phyloP scores from a whole-genome alignment of 495 filamentous ascomycete genomes.

The Hypoxylon lienhwacheense region DNA sequence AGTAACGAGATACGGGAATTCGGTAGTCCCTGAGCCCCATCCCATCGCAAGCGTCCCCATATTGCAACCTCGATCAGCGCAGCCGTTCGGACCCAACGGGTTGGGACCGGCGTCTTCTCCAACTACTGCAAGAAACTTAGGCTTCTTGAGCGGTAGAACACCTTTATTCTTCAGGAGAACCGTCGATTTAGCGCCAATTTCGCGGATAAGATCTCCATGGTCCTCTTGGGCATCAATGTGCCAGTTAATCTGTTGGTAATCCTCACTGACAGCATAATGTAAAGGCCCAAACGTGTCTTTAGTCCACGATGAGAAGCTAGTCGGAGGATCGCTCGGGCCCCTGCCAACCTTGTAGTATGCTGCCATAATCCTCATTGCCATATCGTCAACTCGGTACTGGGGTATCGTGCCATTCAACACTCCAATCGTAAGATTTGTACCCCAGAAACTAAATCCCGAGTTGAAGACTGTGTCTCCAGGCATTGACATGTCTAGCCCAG shows the following conservation, averaged over 20 bases:
- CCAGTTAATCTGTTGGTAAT: slow-evolving; percentile 71
- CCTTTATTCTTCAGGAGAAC: slow-evolving; percentile 89
- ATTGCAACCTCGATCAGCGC: slow-evolving; percentile 78
- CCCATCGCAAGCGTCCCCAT: slow-evolving; percentile 89
- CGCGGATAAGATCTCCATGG: slow-evolving; percentile 71
- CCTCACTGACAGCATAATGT: slow-evolving; percentile 62
- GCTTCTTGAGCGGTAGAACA: slow-evolving; percentile 73
- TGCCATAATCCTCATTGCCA: slow-evolving; percentile 90
- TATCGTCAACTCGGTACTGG: slow-evolving; percentile 89
- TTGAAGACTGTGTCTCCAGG: slow-evolving; percentile 82
- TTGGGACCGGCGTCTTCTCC: slow-evolving; percentile 84
- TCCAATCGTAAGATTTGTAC: slow-evolving; percentile 77
- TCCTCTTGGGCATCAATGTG: slow-evolving; percentile 82
- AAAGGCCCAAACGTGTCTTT: slow-evolving; percentile 69
- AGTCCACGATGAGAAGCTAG: slow-evolving; percentile 91
- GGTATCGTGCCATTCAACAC: slow-evolving; percentile 91
- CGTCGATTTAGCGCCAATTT: slow-evolving; percentile 73
- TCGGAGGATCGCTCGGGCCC: slow-evolving; percentile 60
- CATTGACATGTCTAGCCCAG: slow-evolving; percentile 95
- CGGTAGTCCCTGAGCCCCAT: slow-evolving; percentile 88
- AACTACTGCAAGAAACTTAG: slow-evolving; percentile 77
- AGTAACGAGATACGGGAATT: slow-evolving; percentile 90
- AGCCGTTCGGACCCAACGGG: slow-evolving; percentile 80
- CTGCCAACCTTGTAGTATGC: slow-evolving; percentile 89
- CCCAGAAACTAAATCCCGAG: slow-evolving; percentile 76